Percentiles rank a stretch among this genome's conserved stretches.
Conservation (phyloP, 371 early-diverging fungal species). For the Syncephalastrum racemosum region DNA sequence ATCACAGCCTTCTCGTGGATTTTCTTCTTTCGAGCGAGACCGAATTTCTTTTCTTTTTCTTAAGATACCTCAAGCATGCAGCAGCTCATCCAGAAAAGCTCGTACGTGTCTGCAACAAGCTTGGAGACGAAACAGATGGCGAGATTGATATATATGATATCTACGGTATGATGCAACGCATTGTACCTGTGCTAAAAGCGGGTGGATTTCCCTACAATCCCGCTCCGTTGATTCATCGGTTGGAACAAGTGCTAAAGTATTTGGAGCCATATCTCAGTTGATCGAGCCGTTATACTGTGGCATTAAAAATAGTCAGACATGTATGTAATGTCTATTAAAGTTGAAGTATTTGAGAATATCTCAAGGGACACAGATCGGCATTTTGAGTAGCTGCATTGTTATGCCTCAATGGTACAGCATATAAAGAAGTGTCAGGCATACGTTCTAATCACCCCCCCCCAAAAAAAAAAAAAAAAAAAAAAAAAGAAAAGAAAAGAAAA, state of each 20-base stretch:
- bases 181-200: conserved; percentile 6
- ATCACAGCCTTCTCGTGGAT: conserved; percentile 17
- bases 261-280: no score
- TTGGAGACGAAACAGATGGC: conserved; percentile 1
- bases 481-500: no score
- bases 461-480: no score
- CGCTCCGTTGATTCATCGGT: conserved; percentile 10
- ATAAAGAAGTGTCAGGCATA: conserved; percentile 7
- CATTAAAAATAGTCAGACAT: no score
- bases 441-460: neutral
- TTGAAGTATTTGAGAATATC: no score
- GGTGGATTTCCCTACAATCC: conserved; percentile 23
- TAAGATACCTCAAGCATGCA: conserved; percentile 17
- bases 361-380: no score
- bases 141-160: neutral
- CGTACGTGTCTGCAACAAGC: neutral
- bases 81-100: conserved; percentile 10
- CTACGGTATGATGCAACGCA: conserved; percentile 4
- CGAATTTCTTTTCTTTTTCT: conserved; percentile 16
- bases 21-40: conserved; percentile 21
- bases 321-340: no score
- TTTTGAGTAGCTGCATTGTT: no score
- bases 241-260: conserved; percentile 1
- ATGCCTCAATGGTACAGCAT: neutral
- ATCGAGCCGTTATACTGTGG: no score